A percentile compares a stretch with the other conserved stretches of the same genome.
phyloP scores from a whole-genome alignment of 768 basidiomycete genomes.

The Porpolomopsis calyptriformis region DNA sequence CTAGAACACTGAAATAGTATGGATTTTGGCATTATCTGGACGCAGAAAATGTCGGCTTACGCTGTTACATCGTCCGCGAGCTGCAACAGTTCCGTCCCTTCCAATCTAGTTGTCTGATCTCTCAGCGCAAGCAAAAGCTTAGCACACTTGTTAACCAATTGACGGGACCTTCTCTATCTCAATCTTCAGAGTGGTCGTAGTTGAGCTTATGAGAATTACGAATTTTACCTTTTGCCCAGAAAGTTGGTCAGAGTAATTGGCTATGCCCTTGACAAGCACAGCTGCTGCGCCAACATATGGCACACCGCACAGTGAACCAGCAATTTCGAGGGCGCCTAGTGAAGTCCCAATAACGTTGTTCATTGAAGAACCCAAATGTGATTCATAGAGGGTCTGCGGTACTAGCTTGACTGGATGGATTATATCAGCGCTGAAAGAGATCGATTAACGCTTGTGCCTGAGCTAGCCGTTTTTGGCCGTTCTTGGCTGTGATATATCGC shows the following conservation, averaged over 20 bases:
- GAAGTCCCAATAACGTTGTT: neutral
- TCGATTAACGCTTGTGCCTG: no score
- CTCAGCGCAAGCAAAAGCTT: slow-evolving; percentile 28
- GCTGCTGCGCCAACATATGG: slow-evolving; percentile 38
- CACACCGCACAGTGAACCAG: slow-evolving; percentile 33
- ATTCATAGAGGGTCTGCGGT: no score
- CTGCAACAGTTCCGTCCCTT: slow-evolving; percentile 30
- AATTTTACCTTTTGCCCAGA: slow-evolving; percentile 36
- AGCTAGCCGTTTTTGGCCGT: no score
- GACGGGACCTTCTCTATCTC: slow-evolving; percentile 31
- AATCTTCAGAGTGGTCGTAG: neutral
- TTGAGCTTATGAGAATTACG: slow-evolving; percentile 6
- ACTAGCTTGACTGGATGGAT: no score
- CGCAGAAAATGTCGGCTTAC: slow-evolving; percentile 22
- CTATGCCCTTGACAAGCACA: slow-evolving; percentile 33
- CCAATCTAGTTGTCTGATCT: slow-evolving; percentile 29
- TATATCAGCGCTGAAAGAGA: no score
- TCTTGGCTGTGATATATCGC: no score
- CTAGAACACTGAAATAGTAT: slow-evolving; percentile 27
- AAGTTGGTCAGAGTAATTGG: slow-evolving; percentile 35
- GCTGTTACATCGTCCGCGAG: slow-evolving; percentile 33
- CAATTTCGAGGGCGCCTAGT: slow-evolving; percentile 25
- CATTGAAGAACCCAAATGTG: neutral
- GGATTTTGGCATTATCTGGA: neutral
- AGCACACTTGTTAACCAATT: slow-evolving; percentile 33